Percentiles rank a stretch among this genome's conserved stretches.
Conservation (phyloP, 164 flowering plant species). For the Santalum album region DNA sequence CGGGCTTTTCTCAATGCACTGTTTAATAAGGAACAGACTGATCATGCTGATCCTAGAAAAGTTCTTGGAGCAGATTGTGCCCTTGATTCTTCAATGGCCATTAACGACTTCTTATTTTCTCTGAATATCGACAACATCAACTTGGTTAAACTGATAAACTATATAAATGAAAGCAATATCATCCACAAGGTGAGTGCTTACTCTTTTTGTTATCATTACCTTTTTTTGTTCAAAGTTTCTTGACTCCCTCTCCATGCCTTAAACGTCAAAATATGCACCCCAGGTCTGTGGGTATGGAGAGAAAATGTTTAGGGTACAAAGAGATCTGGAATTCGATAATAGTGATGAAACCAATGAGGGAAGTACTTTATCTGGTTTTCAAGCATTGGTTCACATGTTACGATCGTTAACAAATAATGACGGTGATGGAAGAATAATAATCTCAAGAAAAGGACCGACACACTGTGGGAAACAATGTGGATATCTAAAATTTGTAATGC, state of each 20-base stretch:
- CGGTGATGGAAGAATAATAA: conserved; percentile 83
- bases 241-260: background rate
- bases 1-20: conserved; percentile 53
- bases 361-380: conserved; percentile 62
- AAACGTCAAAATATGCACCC: background rate
- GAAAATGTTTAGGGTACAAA: conserved; percentile 28
- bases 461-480: conserved; percentile 37
- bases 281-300: conserved; percentile 89
- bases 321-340: conserved; percentile 15
- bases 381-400: conserved; percentile 55
- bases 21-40: conserved; percentile 18
- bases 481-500: conserved; percentile 86
- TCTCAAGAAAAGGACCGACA: conserved; percentile 37
- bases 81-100: conserved; percentile 49
- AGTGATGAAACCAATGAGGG: conserved; percentile 24
- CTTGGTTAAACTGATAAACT: conserved; percentile 60
- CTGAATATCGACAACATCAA: conserved; percentile 90
- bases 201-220: conserved; percentile 3
- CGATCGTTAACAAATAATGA: conserved; percentile 63
- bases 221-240: background rate
- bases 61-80: conserved; percentile 14
- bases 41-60: conserved; percentile 12
- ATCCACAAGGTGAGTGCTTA: conserved; percentile 65
- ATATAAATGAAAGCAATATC: conserved; percentile 83
- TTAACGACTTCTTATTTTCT: conserved; percentile 82